Evolutionary conservation across 2,329 filamentous ascomycete genomes (phyloP).

Genomic region (Camptophora hylomeconis): DNA sequence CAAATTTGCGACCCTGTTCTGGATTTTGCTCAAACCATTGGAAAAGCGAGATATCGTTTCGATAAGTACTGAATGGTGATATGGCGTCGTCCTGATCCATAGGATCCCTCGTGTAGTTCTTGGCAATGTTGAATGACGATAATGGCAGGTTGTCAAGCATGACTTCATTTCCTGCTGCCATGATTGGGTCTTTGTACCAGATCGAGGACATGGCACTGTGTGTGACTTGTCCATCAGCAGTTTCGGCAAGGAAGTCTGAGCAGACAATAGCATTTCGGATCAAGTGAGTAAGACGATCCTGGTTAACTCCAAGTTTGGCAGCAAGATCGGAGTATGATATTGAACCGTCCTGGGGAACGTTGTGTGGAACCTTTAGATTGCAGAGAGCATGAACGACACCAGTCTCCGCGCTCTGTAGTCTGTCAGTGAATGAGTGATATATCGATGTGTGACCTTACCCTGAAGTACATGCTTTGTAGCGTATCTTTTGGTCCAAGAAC

Average conservation of each 20-base stretch:
- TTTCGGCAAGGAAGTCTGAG: constrained; percentile 6
- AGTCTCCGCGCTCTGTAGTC: constrained; percentile 6
- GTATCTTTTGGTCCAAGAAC: constrained; percentile 8
- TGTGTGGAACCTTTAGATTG: constrained; percentile 4
- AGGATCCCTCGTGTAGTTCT: constrained; percentile 5
- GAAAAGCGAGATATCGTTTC: constrained; percentile 5
- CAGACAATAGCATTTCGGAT: constrained; percentile 6
- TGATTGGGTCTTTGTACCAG: constrained; percentile 6
- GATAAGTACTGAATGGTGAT: constrained; percentile 6
- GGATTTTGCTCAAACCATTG: constrained; percentile 5
- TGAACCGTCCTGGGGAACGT: constrained; percentile 6
- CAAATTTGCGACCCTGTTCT: constrained; percentile 5
- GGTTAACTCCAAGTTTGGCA: constrained; percentile 4
- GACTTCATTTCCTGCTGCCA: constrained; percentile 6
- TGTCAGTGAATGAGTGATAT: not conserved
- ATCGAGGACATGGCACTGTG: constrained; percentile 7
- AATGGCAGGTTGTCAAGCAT: constrained; percentile 7
- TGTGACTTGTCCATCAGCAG: constrained; percentile 4
- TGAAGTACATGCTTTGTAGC: constrained; percentile 7
- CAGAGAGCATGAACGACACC: constrained; percentile 8
- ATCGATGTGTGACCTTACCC: constrained; percentile 1
- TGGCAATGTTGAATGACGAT: constrained; percentile 5
- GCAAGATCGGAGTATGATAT: constrained; percentile 5
- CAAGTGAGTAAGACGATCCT: constrained; percentile 7
- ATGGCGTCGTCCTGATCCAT: constrained; percentile 5